Conservation (phyloP, 305 asterid species). For the Ilex paraguariensis region DNA sequence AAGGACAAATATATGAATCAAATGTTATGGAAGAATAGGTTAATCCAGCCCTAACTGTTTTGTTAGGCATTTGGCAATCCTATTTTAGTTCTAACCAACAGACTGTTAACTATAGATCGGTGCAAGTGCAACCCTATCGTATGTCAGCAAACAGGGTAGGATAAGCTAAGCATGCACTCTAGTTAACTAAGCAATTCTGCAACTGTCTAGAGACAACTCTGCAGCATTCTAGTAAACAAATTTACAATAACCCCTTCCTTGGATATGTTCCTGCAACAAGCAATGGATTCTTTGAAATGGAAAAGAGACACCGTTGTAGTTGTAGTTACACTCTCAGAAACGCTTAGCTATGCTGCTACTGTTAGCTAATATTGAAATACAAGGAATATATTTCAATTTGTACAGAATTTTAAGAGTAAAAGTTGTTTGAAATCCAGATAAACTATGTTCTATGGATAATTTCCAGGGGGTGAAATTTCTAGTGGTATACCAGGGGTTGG, state of each 20-base stretch:
- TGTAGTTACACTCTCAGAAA: not conserved
- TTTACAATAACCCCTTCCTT: too few species aligned
- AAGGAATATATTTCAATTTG: too few species aligned
- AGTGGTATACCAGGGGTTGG: constrained; percentile 72
- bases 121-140: constrained; percentile 4
- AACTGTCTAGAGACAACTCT: not conserved
- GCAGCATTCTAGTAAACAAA: too few species aligned
- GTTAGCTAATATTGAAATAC: not conserved
- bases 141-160: not conserved
- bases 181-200: constrained; percentile 1
- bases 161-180: constrained; percentile 2
- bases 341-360: not conserved
- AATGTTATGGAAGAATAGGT: too few species aligned
- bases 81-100: too few species aligned
- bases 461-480: constrained; percentile 30
- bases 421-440: not conserved
- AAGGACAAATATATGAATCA: too few species aligned
- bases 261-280: too few species aligned
- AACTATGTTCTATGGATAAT: not conserved
- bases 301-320: too few species aligned
- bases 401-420: not conserved
- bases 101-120: too few species aligned
- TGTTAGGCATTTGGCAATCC: too few species aligned
- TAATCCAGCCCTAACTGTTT: too few species aligned
- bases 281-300: too few species aligned